phyloP scores from a whole-genome alignment of 176 grass and related monocot genomes.

The Triticum monococcum region DNA sequence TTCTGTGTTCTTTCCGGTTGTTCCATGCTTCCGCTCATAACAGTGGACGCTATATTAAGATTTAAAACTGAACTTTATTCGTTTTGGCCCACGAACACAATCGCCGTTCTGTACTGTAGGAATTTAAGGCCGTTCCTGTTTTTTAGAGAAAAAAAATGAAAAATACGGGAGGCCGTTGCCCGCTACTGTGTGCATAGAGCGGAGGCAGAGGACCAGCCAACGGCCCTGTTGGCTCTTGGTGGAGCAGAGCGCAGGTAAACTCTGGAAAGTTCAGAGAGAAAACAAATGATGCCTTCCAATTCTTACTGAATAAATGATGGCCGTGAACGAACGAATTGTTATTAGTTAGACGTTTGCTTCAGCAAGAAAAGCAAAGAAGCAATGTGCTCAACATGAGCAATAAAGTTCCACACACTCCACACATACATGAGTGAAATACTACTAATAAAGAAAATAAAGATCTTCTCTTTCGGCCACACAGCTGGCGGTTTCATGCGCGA shows the following conservation, averaged over 20 bases:
- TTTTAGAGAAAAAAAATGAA: background rate
- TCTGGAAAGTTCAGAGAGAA: background rate
- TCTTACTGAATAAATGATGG: background rate
- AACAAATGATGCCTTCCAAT: background rate
- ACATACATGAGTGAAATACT: too few relatives aligned
- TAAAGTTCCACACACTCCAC: background rate
- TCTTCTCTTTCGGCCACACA: background rate
- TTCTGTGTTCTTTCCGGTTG: background rate
- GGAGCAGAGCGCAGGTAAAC: background rate
- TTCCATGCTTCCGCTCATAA: too few relatives aligned
- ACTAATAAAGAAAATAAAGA: background rate
- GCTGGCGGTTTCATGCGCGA: background rate
- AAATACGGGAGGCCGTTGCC: background rate
- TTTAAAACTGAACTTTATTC: background rate
- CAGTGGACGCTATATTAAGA: background rate
- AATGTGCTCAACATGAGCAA: background rate
- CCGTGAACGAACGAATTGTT: background rate
- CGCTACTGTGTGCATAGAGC: slow-evolving; percentile 2
- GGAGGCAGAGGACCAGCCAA: background rate
- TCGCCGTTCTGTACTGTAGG: background rate
- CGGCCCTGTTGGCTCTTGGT: background rate
- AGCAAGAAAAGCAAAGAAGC: background rate
- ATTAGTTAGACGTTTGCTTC: background rate
- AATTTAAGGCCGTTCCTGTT: background rate
- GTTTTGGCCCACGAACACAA: background rate